Base-by-base conservation (phyloP, 768 basidiomycete genomes). In the Multifurca ochricompacta region DNA sequence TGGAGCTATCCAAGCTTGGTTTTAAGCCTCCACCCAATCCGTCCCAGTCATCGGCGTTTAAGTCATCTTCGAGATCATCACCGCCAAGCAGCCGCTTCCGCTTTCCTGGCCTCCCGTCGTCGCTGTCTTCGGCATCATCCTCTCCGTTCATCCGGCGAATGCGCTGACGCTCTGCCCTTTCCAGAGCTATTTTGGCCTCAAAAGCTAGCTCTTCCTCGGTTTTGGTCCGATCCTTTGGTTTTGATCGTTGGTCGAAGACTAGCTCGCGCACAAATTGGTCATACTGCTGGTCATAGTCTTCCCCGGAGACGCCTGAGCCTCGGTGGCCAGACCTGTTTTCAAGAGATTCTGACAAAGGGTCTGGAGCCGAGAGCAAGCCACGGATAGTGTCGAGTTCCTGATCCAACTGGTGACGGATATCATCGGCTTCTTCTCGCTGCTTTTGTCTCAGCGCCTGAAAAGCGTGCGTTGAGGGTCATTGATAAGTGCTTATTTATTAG, bases 61-160 rank as follows among this genome's bases (percentile, higher is more conserved):
- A 91, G 65, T 94, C 92, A 61, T 95, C 93, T n/a, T 90, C 91
- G 40, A 95, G 68, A 64, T 96, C 94, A 68, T 97, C 95, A 1
- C 80, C 88, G 36, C 82, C 91, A 45, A 74, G 69, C n/a, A 71
- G 63, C 46, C 77, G 66, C 62, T 76, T 75, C 54, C 82, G 73
- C 67, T 84, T 85, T 62, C 68, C 69, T 63, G 63, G 65, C 30
- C 63, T 63, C 35, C 66, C 73, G 16, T 80, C 83, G 21, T 83
- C 85, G 52, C 78, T 79, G 37, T 82, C 84, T 52, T 74, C 79
- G 39, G 80, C 71, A 31, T 71, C 81, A 25, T 82, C 81, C 56
- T 88, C 71, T 4, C 96, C 96, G 45, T 86, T 68, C 94, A 97
- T 96, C 21, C 96, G 81, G 62, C 82, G 73, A 44, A 84, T 67